phyloP scores from a whole-genome alignment of 2,329 filamentous ascomycete species.

The Cladophialophora bantiana region DNA sequence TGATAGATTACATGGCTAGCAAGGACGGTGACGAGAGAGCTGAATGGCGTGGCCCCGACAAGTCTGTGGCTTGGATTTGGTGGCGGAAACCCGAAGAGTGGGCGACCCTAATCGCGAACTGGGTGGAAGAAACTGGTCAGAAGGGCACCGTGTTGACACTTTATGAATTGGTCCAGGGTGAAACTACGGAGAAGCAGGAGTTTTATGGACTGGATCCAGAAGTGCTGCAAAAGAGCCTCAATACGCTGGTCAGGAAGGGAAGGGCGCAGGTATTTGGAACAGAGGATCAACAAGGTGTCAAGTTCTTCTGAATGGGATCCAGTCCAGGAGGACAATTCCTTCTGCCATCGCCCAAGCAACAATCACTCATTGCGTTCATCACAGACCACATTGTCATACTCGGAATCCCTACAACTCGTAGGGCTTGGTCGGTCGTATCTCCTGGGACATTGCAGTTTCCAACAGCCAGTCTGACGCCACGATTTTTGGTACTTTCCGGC shows the following conservation, averaged over 20 bases:
- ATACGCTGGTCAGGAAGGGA: conserved; percentile 83
- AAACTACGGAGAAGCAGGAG: conserved; percentile 72
- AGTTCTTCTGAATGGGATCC: conserved; percentile 78
- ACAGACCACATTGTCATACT: background rate
- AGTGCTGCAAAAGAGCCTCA: conserved; percentile 78
- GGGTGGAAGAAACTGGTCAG: conserved; percentile 88
- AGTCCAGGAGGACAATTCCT: background rate
- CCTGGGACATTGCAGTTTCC: conserved; percentile 86
- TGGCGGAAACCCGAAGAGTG: conserved; percentile 92
- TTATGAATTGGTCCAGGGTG: conserved; percentile 90
- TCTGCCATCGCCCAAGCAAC: conserved; percentile 1
- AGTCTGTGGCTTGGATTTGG: conserved; percentile 42
- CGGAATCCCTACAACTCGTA: conserved; percentile 55
- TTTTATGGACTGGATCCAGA: conserved; percentile 89
- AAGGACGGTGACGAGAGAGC: conserved; percentile 58
- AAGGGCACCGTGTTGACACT: conserved; percentile 88
- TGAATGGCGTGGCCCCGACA: conserved; percentile 64
- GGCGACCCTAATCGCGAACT: conserved; percentile 77
- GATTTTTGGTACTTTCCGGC: conserved; percentile 80
- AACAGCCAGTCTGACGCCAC: conserved; percentile 90
- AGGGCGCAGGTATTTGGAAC: conserved; percentile 93
- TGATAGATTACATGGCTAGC: conserved; percentile 64
- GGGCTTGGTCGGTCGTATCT: conserved; percentile 70
- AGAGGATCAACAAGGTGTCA: conserved; percentile 88
- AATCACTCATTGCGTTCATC: conserved; percentile 1